Evolutionary conservation across 2,329 filamentous ascomycete species (phyloP), one percentile per base, ranked within the genome.

Genomic region (Ceratocystis alfenasii): DNA sequence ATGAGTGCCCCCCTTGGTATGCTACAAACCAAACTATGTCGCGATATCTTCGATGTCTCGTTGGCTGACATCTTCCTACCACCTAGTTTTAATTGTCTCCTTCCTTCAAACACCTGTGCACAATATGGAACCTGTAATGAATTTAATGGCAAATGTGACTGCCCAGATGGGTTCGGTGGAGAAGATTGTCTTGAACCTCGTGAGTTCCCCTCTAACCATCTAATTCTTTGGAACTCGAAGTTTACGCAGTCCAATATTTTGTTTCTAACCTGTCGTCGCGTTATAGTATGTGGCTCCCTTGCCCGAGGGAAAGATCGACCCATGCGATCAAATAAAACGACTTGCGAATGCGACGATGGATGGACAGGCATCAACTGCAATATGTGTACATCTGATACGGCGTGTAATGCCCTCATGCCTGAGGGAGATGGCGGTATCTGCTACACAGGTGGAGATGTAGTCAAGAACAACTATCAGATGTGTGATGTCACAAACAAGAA

Each of bases 341-440:
- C 80, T 50, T 99, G 94, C 77, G 79, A 90, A 53, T 99, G 94
- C 75, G 88, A 92, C 73, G 89, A 95, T 46, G 94, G 94, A 66
- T 99, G 94, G 94, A 84, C 84, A 50, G 94, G 94, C 69, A 93
- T 99, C 77, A 99, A 99, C 79, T 99, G 94, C 83, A 99, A 94
- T 72, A 90, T 99, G 66, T 99, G 94, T 76, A 86, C 87, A 68
- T 85, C 86, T 3, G 82, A 97, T 74, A 79, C 87, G 70, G 92
- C 89, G 17, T 99, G 94, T 73, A 85, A 94, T 74, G 86, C 89
- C 44, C 79, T 99, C 76, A 95, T 95, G 86, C 89, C 90, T 3
- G 85, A 87, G 15, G 83, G 83, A 2, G 83, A 90, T 68, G 90
- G 87, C 59, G 94, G 91, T 41, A 86, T 96, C 10, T 99, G 94